Conservation (phyloP, 2,329 filamentous ascomycete genomes). For the Huntiella omanensis region DNA sequence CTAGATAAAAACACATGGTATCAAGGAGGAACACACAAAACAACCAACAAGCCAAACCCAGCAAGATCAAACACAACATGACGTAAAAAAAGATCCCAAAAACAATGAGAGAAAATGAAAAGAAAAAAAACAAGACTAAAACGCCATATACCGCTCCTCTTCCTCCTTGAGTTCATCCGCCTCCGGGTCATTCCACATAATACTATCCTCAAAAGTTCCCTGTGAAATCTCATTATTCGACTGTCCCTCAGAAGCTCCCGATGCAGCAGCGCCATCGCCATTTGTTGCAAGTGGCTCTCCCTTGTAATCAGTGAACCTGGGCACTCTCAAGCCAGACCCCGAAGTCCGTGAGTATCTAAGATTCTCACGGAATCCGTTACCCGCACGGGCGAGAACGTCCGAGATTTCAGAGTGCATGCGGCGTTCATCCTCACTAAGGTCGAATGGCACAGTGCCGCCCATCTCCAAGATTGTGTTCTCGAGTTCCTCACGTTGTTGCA, state of each 20-base stretch:
- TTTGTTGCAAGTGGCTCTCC: slow-evolving; percentile 50
- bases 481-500: slow-evolving; percentile 78
- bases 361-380: slow-evolving; percentile 56
- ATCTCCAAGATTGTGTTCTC: slow-evolving; percentile 54
- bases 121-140: slow-evolving; percentile 18
- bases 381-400: neutral
- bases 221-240: neutral
- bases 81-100: slow-evolving; percentile 4
- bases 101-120: neutral
- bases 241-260: too few relatives aligned
- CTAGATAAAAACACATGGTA: neutral
- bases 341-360: slow-evolving; percentile 71
- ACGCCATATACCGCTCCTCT: slow-evolving; percentile 87
- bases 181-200: slow-evolving; percentile 33
- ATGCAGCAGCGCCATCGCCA: neutral
- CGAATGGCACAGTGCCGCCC: slow-evolving; percentile 60
- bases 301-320: slow-evolving; percentile 79
- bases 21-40: neutral
- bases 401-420: slow-evolving; percentile 85
- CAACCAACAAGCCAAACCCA: slow-evolving; percentile 1
- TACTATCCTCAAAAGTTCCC: neutral
- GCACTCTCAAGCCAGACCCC: slow-evolving; percentile 75
- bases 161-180: slow-evolving; percentile 52
- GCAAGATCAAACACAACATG: neutral
- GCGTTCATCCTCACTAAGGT: slow-evolving; percentile 76